Evolutionary conservation across 345 rosid species (phyloP).

Genomic region (Populus ilicifolia): DNA sequence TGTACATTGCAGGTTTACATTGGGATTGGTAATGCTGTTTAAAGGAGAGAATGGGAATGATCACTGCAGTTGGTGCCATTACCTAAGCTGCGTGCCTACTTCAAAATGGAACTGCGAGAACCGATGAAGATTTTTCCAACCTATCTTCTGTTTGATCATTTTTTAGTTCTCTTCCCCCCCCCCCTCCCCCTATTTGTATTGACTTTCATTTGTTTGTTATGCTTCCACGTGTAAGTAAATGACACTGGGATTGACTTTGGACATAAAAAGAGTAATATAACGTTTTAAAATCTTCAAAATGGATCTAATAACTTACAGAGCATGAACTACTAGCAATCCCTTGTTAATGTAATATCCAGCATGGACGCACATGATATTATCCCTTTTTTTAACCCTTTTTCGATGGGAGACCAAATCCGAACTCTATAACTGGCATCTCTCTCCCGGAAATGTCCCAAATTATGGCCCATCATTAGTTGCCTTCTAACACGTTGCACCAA

Average conservation of each 20-base stretch:
- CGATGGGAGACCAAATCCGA: too few relatives aligned
- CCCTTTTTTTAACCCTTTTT: too few relatives aligned
- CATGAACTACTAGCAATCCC: too few relatives aligned
- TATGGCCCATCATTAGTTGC: too few relatives aligned
- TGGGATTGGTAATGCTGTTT: constrained; percentile 76
- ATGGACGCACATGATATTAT: too few relatives aligned
- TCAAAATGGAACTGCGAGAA: constrained; percentile 70
- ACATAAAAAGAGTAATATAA: not conserved
- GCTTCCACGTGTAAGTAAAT: constrained; percentile 2
- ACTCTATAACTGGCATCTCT: too few relatives aligned
- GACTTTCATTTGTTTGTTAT: constrained; percentile 17
- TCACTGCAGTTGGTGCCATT: constrained; percentile 98
- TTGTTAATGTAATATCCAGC: too few relatives aligned
- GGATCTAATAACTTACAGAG: too few relatives aligned
- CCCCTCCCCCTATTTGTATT: not conserved
- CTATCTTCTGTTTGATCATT: not conserved
- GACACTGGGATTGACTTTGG: not conserved
- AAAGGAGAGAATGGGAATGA: constrained; percentile 77
- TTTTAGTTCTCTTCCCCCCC: not conserved
- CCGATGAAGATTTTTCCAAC: constrained; percentile 1
- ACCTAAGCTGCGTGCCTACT: constrained; percentile 83
- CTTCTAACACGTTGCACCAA: too few relatives aligned
- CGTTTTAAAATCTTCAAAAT: too few relatives aligned
- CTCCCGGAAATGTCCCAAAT: too few relatives aligned
- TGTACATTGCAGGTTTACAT: constrained; percentile 43